A percentile compares a stretch with the other conserved stretches of the same genome.
Evolutionary conservation across 2,329 filamentous ascomycete species (phyloP).

Genomic region (Fusarium marasasianum): DNA sequence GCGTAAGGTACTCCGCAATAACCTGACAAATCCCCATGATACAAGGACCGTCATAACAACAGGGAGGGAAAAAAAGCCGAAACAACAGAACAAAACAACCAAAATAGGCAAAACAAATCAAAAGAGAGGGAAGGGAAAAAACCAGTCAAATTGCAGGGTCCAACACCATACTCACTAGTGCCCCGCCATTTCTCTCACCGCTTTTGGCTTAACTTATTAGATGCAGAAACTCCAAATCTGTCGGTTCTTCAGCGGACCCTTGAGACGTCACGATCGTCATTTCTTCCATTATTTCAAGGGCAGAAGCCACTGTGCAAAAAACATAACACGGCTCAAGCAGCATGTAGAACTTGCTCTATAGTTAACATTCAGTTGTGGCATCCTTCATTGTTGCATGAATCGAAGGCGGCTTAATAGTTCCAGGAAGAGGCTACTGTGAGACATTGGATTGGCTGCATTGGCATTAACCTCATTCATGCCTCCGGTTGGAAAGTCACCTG

Average conservation of each 20-base stretch:
- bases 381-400: neutral
- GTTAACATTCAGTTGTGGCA: neutral
- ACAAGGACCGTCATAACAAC: neutral
- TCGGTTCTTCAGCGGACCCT: neutral
- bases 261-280: neutral
- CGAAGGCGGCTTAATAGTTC: neutral
- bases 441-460: slow-evolving; percentile 1
- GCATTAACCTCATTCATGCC: neutral
- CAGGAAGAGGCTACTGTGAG: neutral
- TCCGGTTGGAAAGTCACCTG: neutral
- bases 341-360: neutral
- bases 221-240: slow-evolving; percentile 20
- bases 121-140: neutral
- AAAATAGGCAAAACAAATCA: slow-evolving; percentile 17
- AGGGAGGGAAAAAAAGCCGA: neutral
- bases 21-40: neutral
- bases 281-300: neutral
- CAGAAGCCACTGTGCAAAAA: neutral
- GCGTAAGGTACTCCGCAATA: neutral
- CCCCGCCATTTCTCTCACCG: slow-evolving; percentile 33
- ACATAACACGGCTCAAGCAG: neutral
- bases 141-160: slow-evolving; percentile 40
- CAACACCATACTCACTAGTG: slow-evolving; percentile 20
- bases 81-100: neutral
- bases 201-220: slow-evolving; percentile 33